These are phyloP conservation scores for Olyra latifolia DNA, from an alignment of 176 grass and related monocot species.

Conservation along the genomic window DNA sequence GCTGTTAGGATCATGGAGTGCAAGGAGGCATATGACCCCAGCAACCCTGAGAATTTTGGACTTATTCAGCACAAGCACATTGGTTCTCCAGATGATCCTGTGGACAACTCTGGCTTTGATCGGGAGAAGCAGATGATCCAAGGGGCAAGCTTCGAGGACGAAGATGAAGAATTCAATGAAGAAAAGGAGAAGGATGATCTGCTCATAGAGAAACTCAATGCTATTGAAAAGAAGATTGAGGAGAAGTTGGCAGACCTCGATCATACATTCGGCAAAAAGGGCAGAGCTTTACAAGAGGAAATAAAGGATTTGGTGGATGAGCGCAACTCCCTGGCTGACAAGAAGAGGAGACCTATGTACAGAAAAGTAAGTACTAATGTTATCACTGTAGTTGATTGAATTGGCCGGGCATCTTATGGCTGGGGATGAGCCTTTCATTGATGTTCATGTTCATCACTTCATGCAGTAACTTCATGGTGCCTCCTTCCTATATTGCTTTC, in stretches of 20 bases:
- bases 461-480: neutral
- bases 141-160: constrained; percentile 41
- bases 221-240: constrained; percentile 79
- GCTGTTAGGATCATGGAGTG: constrained; percentile 79
- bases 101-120: constrained; percentile 67
- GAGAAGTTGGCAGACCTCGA: constrained; percentile 68
- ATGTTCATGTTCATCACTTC: neutral
- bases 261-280: constrained; percentile 93
- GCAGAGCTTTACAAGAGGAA: constrained; percentile 78
- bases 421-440: neutral
- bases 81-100: constrained; percentile 67
- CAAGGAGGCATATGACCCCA: constrained; percentile 89
- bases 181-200: constrained; percentile 65
- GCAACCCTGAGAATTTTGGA: constrained; percentile 81
- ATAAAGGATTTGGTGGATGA: constrained; percentile 85
- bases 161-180: constrained; percentile 72
- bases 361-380: constrained; percentile 66
- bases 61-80: constrained; percentile 79
- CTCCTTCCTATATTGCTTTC: neutral
- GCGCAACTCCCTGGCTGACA: constrained; percentile 61
- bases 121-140: constrained; percentile 80
- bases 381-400: neutral
- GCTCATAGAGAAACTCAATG: constrained; percentile 75
- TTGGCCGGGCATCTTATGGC: neutral
- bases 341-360: constrained; percentile 87